Base-by-base conservation (phyloP, 768 basidiomycete species). In the Coprinopsis cinerea region DNA sequence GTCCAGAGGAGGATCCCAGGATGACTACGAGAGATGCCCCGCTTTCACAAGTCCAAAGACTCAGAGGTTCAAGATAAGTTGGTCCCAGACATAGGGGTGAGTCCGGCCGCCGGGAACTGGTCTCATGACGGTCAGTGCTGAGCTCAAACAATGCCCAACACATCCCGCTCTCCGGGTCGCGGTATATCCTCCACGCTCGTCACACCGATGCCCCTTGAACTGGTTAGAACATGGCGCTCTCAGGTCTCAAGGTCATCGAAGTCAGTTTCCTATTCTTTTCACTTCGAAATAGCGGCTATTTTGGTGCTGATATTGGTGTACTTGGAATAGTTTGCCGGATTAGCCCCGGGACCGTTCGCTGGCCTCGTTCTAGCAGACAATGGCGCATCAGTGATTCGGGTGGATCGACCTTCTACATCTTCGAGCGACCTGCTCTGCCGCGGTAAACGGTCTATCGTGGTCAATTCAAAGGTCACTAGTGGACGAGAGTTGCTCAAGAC, bases 341-440 rank as follows among this genome's bases (percentile, higher is more conserved):
- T 92, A 23, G 89, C 88, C 2, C 89, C 89, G 1, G 88, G 79
- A 0, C 88, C 89, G 0, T 91, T 88, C 56, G 80, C 86, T 7
- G 87, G 86, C 24, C 73, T 91, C 36, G 61, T 91, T 39, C 75
- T 92, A 27, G 82, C 88, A 1, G 88, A 91, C 65, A 82, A 84
- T 57, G 88, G 89, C 2, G 89, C 88, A 28, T 75, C 75, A 40
- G 88, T 92, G 34, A 77, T 78, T 17, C 82, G 89, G 25, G 72
- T 92, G 44, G 89, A 92, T 70, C 73, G 75, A 41, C 79, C 78
- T 5, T 42, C 61, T 20, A 70, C 72, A 11, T 47, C 57, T 18
- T 55, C 55, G 5, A 23, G 30, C 2, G 84, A 86, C 61, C 59
- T 79, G 2, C 73, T 86, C n/a, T 78, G 75, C 58, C 78, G 85